These are phyloP conservation scores for Solanum chacoense DNA, from an alignment of 305 asterid genomes.

Conservation along the genomic window DNA sequence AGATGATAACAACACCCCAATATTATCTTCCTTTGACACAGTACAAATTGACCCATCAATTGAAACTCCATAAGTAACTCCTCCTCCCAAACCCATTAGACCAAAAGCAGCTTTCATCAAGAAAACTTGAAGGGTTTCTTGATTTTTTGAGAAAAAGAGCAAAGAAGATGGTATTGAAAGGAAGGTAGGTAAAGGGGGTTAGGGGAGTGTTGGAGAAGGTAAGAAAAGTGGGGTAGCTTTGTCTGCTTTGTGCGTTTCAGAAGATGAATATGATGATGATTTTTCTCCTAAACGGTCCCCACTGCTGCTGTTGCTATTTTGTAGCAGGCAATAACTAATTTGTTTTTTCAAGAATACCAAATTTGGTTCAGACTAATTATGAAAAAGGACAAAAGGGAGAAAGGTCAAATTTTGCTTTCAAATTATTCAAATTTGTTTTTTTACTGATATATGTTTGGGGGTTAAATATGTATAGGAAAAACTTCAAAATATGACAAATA, in stretches of 20 bases:
- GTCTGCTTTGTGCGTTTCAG: slow-evolving; percentile 49
- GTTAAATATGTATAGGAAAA: too few species aligned
- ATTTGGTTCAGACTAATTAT: background rate
- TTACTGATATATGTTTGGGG: background rate
- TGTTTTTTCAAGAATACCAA: background rate
- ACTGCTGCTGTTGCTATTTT: background rate
- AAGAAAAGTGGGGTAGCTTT: slow-evolving; percentile 14
- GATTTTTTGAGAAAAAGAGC: background rate
- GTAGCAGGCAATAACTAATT: background rate
- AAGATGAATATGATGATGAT: slow-evolving; percentile 18
- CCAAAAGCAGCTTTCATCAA: slow-evolving; percentile 6
- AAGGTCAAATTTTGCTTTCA: background rate
- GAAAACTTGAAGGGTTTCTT: background rate
- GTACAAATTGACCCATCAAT: slow-evolving; percentile 26
- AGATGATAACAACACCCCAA: slow-evolving; percentile 25
- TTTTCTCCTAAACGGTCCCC: slow-evolving; percentile 20
- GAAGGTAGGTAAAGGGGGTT: background rate
- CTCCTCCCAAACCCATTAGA: slow-evolving; percentile 2
- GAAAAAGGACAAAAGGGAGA: background rate
- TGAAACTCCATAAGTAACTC: background rate
- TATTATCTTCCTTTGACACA: slow-evolving; percentile 28
- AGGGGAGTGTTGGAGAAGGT: slow-evolving; percentile 4
- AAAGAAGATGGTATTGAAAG: background rate
- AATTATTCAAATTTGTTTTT: background rate
- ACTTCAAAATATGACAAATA: too few species aligned